Percentiles rank a stretch among this genome's conserved stretches.
These are phyloP conservation scores for Pelargonium fulgidum DNA, from an alignment of 441 rosid genomes.

Conservation along the genomic window DNA sequence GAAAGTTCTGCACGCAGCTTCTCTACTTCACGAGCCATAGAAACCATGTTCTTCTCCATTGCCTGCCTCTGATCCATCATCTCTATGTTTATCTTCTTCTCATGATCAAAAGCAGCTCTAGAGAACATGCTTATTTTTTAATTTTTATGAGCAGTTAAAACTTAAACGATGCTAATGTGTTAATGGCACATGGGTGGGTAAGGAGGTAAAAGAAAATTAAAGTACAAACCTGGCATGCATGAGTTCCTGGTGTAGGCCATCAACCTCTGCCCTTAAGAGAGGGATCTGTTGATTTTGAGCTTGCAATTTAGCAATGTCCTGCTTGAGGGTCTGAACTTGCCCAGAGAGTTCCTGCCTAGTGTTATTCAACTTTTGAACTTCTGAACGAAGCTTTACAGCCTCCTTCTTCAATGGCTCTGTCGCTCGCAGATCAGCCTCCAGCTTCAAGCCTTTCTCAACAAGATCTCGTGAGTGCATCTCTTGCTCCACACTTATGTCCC, in stretches of 20 bases:
- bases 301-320: constrained; percentile 59
- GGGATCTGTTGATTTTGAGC: constrained; percentile 81
- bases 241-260: constrained; percentile 79
- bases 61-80: constrained; percentile 83
- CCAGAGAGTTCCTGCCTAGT: constrained; percentile 60
- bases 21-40: constrained; percentile 98
- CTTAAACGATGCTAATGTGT: constrained; percentile 1
- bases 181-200: neutral
- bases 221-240: constrained; percentile 72
- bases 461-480: constrained; percentile 63
- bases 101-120: constrained; percentile 81
- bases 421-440: constrained; percentile 81
- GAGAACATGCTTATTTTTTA: constrained; percentile 10
- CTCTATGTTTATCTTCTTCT: constrained; percentile 90
- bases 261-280: constrained; percentile 53
- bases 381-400: constrained; percentile 51
- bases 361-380: constrained; percentile 70
- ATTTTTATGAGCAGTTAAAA: constrained; percentile 12
- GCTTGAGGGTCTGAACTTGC: constrained; percentile 64
- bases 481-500: constrained; percentile 65
- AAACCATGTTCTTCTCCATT: constrained; percentile 90
- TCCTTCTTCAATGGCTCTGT: constrained; percentile 80
- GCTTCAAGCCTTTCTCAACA: constrained; percentile 72
- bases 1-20: constrained; percentile 81
- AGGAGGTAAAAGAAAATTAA: constrained; percentile 6